Base-by-base conservation (phyloP, 2,329 filamentous ascomycete species). In the Paraphoma chrysanthemicola region DNA sequence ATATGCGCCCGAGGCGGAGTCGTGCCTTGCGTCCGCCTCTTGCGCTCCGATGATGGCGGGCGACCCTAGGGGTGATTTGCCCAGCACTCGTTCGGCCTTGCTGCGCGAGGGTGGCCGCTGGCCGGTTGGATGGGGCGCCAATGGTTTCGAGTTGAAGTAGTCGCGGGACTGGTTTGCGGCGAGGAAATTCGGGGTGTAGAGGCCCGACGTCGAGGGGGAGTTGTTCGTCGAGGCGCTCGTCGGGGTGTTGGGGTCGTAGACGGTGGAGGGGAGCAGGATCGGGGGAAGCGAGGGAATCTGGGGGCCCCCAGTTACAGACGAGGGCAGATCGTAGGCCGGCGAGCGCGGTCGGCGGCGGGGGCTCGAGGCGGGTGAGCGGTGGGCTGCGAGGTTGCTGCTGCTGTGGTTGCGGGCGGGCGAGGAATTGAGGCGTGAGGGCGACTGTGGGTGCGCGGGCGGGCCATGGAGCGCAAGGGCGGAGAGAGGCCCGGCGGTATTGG, bases 361-460 rank as follows among this genome's bases (percentile, higher is more conserved):
- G 53, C 77, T 80, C 54, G 77, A 68, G 33, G 68, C 62, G 30
- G 77, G 77, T 51, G 78, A 79, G 59, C 66, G 67, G 48, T 68
- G 41, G 42, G 59, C 47, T 17, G 53, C 33, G 44, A 67, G 52
- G 10, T 11, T 42, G 39, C 8, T 42, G 33, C 10, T 38, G 33
- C 10, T 38, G 10, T n/a, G 11, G 11, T 2, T 42, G 39, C 70
- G 62, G 28, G 62, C 51, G 33, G 70, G 69, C 48, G 69, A 66
- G 59, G 59, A 62, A 47, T 63, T 68, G 62, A 63, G 67, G 56
- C 54, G 60, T 56, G 60, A 71, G 48, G 67, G 74, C 57, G 72
- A 76, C 47, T 67, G 61, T 31, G 71, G 71, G 48, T 75, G 72
- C 39, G 69, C 66, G 29, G 67, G 63, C 49, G 74, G 67, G 62